Evolutionary conservation across 2,329 filamentous ascomycete genomes (phyloP), one percentile per base, ranked within the genome.

Genomic region (Chaetomiaceae sp.): DNA sequence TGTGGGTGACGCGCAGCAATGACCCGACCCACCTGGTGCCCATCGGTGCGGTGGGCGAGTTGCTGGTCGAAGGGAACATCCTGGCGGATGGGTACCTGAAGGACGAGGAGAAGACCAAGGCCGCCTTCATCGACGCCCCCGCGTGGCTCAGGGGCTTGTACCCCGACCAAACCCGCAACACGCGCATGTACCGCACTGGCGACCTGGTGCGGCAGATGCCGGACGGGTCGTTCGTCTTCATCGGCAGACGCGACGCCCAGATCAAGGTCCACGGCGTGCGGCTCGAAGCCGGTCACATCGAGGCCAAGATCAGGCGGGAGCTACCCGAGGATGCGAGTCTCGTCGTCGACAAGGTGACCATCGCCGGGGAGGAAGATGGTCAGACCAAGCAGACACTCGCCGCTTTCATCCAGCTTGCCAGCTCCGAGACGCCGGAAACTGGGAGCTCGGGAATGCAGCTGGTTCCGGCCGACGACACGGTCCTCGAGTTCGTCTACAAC

Each of bases 201-300:
- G 73, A 76, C 57, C 65, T 76, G 8, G 73, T 63, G 15, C 63
- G 57, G 42, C 68, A 68, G 20, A 56, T 64, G 31, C 59, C 54
- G 6, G 67, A 71, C 53, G 69, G 64, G 14, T 50, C 54, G 3
- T 52, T 77, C 6, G 52, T 64, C 0, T 74, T 68, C 47, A 55
- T 75, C 42, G 77, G 76, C 47, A 69, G 78, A 31, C 75, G 75
- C 54, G 77, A 81, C 59, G 70, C 69, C 0, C 77, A 81, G 61
- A 70, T 80, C 40, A 82, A 81, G 62, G 61, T 82, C 15, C 70
- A 72, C 25, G 81, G 81, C 38, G 78, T 72, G 47, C 62, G 77
- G 50, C 67, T 78, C 54, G 81, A 75, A 65, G 66, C 75, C 3
- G 53, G 49, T 17, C 56, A 61, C 46, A 51, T 60, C 19, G 58